Percentiles rank a stretch among this genome's conserved stretches.
Evolutionary conservation across 1,139 yeast genomes (phyloP).

Genomic region (Geotrichum reessii): DNA sequence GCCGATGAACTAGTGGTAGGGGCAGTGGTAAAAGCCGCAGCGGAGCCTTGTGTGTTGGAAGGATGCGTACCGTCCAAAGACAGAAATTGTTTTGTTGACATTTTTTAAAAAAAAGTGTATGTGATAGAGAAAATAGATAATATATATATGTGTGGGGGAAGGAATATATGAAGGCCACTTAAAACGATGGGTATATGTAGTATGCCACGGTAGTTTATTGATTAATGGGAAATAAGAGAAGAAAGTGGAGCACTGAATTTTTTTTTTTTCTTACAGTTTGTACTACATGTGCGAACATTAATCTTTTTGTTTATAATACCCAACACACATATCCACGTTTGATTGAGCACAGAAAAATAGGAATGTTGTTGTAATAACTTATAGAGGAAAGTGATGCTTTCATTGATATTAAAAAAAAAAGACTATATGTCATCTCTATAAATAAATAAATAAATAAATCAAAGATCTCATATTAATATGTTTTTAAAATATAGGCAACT

Average conservation of each 20-base stretch:
- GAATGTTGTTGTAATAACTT: too few species aligned
- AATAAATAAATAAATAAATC: too few species aligned
- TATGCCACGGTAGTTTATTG: neutral
- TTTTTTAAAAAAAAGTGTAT: neutral
- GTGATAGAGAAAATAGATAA: too few species aligned
- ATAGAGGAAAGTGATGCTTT: too few species aligned
- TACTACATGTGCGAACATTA: neutral
- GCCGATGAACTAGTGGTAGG: neutral
- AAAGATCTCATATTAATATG: neutral
- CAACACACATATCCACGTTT: too few species aligned
- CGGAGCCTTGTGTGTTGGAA: too few species aligned
- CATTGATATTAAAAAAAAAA: too few species aligned
- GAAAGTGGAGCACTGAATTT: neutral
- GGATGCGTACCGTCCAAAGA: neutral
- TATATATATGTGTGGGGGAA: too few species aligned
- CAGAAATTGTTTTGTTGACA: neutral
- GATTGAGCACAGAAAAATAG: too few species aligned
- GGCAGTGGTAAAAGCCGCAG: neutral
- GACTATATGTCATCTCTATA: too few species aligned
- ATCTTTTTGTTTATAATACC: neutral
- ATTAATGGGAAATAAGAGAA: neutral
- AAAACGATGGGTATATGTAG: neutral
- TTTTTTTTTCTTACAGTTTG: too few species aligned
- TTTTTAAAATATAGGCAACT: neutral
- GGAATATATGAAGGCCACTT: neutral